Evolutionary conservation across 164 flowering plant species (phyloP).

Genomic region (Umbellularia californica): DNA sequence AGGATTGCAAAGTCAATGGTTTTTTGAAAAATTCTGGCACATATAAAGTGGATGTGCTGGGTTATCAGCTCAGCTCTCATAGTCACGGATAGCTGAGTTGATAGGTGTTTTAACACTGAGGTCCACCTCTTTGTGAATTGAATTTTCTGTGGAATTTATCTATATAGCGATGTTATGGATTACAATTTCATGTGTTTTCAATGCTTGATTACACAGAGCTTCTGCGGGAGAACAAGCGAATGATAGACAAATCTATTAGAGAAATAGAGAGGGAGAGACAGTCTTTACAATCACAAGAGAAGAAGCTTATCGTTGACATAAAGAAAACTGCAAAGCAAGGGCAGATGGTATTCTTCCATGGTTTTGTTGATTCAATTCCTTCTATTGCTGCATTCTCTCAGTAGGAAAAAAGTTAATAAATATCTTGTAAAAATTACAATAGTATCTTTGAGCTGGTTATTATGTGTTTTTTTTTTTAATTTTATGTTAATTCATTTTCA

Average conservation of each 20-base stretch:
- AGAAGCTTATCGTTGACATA: constrained; percentile 86
- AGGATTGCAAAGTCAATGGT: too few species aligned
- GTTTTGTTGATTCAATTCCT: background rate
- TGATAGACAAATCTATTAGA: constrained; percentile 91
- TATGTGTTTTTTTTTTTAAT: background rate
- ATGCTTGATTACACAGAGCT: constrained; percentile 43
- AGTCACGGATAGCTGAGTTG: too few species aligned
- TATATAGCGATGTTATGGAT: background rate
- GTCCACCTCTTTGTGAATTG: background rate
- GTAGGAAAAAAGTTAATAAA: too few species aligned
- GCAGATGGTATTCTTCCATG: constrained; percentile 61
- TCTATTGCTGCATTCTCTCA: too few species aligned
- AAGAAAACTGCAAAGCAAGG: constrained; percentile 98
- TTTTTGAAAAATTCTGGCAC: too few species aligned
- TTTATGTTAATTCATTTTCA: background rate
- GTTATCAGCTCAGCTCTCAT: too few species aligned
- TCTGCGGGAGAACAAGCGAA: constrained; percentile 93
- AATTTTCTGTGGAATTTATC: background rate
- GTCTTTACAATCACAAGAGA: constrained; percentile 84
- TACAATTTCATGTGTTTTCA: background rate
- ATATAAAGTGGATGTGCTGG: too few species aligned
- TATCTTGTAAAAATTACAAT: background rate
- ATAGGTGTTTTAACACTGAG: background rate
- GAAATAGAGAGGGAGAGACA: constrained; percentile 98
- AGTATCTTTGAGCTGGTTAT: background rate